Base-by-base conservation (phyloP, 129 eudicot genomes). In the Flaveria trinervia region DNA sequence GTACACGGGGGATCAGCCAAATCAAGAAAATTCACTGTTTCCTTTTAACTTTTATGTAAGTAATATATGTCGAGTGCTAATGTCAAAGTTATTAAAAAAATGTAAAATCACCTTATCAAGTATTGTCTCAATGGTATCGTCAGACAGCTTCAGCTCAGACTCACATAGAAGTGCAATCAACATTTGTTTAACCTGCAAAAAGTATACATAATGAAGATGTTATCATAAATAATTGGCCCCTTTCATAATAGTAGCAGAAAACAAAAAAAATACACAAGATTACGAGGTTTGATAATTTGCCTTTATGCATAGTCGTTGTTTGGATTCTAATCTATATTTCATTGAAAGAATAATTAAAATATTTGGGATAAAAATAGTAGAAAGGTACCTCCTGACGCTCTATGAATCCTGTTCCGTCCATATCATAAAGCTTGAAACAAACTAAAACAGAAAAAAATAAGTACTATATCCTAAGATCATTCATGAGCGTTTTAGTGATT, bases 341-440 rank as follows among this genome's bases (percentile, higher is more conserved):
- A 44, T 25, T 16, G 49, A 54, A 57, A 6, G 69, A 36, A 16
- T 22, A n/a, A 28, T 7, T 28, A 17, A 36, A 14, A 1, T 50
- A 43, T 43, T 39, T 15, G 64, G 12, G 28, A 46, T 16, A 45
- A 14, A 73, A 13, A 33, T 23, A 15, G 49, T 50, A 64, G 52
- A 41, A 68, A 51, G 30, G 25, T 92, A 93, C 98, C 97, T 93
- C 98, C 56, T 91, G 97, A 33, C 98, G 96, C 82, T 93, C 98
- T 65, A 93, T 93, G 77, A 85, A 91, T 77, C 98, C 98, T 9
- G 98, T 89, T 74, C 88, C 93, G 48, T 91, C 98, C 96, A 93
- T 48, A 78, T 93, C 98, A 83, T 93, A 91, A 57, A 93, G 96
- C 87, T 77, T 91, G 86, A 93, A 93, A 36, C 90, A 85, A 88